These are phyloP conservation scores for Pestalotiopsis sp. DNA, from an alignment of 2,329 filamentous ascomycete genomes.

Conservation along the genomic window DNA sequence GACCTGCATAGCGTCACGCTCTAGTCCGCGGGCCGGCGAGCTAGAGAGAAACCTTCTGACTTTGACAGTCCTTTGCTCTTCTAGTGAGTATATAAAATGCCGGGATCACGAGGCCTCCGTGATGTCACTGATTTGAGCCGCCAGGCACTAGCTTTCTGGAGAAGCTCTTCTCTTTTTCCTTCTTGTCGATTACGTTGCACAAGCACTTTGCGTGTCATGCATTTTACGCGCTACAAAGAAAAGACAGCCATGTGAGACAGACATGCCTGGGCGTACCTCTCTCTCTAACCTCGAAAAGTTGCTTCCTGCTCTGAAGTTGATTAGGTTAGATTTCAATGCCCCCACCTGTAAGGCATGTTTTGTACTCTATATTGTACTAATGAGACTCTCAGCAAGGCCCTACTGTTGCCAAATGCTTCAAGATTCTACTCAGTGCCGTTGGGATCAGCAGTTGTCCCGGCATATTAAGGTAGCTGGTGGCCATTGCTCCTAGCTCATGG, in stretches of 20 bases:
- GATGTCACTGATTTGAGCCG: not conserved
- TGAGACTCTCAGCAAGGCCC: not conserved
- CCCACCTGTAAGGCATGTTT: constrained; percentile 3
- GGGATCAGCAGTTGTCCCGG: not conserved
- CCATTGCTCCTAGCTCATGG: not conserved
- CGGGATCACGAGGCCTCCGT: not conserved
- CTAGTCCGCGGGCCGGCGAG: not conserved
- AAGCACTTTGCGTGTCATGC: not conserved
- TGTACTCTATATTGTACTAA: too few relatives aligned
- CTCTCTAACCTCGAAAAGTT: not conserved
- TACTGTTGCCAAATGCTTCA: not conserved
- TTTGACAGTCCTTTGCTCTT: not conserved
- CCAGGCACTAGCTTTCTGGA: not conserved
- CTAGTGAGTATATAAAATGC: not conserved
- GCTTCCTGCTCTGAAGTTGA: not conserved
- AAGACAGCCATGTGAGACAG: too few relatives aligned
- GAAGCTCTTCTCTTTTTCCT: not conserved
- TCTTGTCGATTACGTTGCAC: not conserved
- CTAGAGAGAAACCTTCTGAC: not conserved
- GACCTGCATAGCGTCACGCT: not conserved
- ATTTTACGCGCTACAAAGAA: too few relatives aligned
- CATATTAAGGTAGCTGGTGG: not conserved
- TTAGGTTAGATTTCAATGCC: constrained; percentile 4
- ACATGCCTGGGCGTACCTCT: too few relatives aligned
- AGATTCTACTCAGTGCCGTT: not conserved